Conservation (phyloP, 73 alveolate species). For the Uronychia binucleata region DNA sequence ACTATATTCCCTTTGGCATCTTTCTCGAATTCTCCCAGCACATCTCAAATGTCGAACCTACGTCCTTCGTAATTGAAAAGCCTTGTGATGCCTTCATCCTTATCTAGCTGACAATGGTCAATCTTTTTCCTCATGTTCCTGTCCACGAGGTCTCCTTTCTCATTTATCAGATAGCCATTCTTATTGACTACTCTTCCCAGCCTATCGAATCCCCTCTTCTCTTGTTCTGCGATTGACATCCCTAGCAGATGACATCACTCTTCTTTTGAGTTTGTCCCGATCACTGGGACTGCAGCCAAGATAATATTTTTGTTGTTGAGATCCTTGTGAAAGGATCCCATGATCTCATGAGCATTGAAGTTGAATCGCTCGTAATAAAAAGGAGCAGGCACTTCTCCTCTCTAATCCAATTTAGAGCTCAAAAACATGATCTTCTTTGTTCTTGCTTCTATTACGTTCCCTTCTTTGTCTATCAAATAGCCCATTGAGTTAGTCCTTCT, state of each 20-base stretch:
- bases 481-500: conserved; percentile 30
- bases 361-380: conserved; percentile 33
- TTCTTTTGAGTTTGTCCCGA: not conserved
- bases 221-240: too few species aligned
- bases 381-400: conserved; percentile 49
- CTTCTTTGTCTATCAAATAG: conserved; percentile 26
- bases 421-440: conserved; percentile 20
- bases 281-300: not conserved
- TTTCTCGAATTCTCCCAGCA: conserved; percentile 41
- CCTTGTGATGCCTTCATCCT: conserved; percentile 45
- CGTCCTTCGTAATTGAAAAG: conserved; percentile 51
- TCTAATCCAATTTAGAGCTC: conserved; percentile 20
- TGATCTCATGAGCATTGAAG: conserved; percentile 28
- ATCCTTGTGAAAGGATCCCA: conserved; percentile 21
- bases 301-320: not conserved
- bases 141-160: conserved; percentile 24
- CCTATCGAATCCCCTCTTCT: too few species aligned
- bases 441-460: conserved; percentile 25
- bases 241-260: too few species aligned
- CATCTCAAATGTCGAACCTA: conserved; percentile 41
- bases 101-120: conserved; percentile 24
- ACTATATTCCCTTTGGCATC: conserved; percentile 31
- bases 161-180: conserved; percentile 26
- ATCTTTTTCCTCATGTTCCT: conserved; percentile 41
- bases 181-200: conserved; percentile 17